phyloP scores from a whole-genome alignment of 495 filamentous ascomycete genomes.

The Podospora tetraspora region DNA sequence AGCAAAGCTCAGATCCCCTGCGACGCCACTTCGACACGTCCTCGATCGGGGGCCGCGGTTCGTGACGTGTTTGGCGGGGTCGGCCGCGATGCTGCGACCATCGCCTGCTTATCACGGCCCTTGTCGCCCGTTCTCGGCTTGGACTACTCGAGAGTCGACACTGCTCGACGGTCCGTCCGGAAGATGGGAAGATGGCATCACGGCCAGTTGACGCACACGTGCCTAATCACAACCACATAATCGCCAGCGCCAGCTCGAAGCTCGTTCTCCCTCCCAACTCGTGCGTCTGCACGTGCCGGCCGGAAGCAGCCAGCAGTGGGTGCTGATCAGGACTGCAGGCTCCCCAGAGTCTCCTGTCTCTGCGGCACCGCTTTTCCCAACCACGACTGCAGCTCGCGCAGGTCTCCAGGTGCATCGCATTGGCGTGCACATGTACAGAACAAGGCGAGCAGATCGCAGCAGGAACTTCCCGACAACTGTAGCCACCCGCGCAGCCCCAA shows the following conservation, averaged over 20 bases:
- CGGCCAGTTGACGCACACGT: constrained; percentile 2
- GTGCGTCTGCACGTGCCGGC: neutral
- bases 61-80: constrained; percentile 28
- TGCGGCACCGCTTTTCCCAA: no score
- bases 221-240: neutral
- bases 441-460: constrained; percentile 3
- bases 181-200: neutral
- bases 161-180: neutral
- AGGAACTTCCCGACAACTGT: constrained; percentile 6
- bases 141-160: neutral
- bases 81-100: constrained; percentile 29
- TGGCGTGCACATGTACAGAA: constrained; percentile 1
- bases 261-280: neutral
- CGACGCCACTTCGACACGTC: neutral
- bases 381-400: no score
- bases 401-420: constrained; percentile 1
- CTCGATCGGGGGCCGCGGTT: constrained; percentile 20
- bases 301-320: neutral
- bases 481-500: neutral
- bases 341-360: neutral
- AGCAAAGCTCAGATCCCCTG: constrained; percentile 3
- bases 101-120: constrained; percentile 17
- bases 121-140: constrained; percentile 8
- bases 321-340: neutral
- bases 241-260: neutral